Base-by-base conservation (phyloP, 164 flowering plant genomes). In the Umbellularia californica region DNA sequence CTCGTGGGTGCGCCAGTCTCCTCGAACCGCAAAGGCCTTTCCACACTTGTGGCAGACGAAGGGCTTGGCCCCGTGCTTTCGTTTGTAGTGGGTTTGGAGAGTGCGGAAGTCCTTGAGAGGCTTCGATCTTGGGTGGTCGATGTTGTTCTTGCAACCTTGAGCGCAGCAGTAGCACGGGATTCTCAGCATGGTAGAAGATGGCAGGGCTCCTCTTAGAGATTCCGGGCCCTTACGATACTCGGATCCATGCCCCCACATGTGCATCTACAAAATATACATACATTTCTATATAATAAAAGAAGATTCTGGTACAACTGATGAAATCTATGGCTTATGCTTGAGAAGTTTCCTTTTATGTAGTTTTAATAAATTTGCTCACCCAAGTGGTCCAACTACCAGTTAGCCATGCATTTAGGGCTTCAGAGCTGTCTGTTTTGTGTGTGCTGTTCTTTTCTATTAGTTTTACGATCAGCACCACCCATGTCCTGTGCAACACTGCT, bases 231-330 rank as follows among this genome's bases (percentile, higher is more conserved):
- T 87, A 25, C 92, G 60, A 66, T 81, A 89, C 76, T 87, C 82
- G 6, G 92, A 89, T n/a, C 92, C 92, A 79, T 89, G 92, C 20
- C 92, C 92, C 92, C 92, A 87, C 89, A 87, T 86, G 55, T 89
- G 92, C 92, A 89, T 89, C 90, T 89, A 70, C 19, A 65, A 7
- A 14, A 52, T 11, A 65, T 25, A 14, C 14, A 65, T 23, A 25
- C 13, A 65, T 58, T 30, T 3, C 1, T n/a, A 15, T 7, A 58
- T 1, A 58, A 58, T 17, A 58, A 5, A 58, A 58, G 22, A 58
- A 65, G 14, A 65, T 23, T 14, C 68, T 28, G 27, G 24, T 20
- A 65, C 17, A 23, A 15, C 12, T 12, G 27, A 65, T 65, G 13
- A 65, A 65, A 9, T 7, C 12, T 14, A 65, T 10, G 24, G 30